Percentiles rank a stretch among this genome's conserved stretches.
phyloP scores from a whole-genome alignment of 2,329 filamentous ascomycete genomes.

The Pezicula neosporulosa region DNA sequence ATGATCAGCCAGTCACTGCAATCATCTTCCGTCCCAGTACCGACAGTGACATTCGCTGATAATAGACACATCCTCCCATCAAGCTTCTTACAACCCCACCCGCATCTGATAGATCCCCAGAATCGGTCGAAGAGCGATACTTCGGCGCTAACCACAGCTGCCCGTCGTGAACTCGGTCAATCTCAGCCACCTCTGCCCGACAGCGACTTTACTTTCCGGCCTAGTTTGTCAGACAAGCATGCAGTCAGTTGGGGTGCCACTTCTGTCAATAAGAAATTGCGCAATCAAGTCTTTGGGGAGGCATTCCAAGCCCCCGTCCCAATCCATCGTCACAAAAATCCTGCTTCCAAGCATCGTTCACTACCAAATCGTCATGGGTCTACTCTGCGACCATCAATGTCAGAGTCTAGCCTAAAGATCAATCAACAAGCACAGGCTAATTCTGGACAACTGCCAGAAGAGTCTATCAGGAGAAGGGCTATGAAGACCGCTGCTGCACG shows the following conservation, averaged over 20 bases:
- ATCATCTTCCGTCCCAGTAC: constrained; percentile 61
- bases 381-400: constrained; percentile 24
- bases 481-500: constrained; percentile 23
- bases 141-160: constrained; percentile 20
- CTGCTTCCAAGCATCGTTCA: constrained; percentile 58
- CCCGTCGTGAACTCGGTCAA: constrained; percentile 29
- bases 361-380: constrained; percentile 51
- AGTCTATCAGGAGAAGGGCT: constrained; percentile 30
- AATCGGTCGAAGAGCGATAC: constrained; percentile 19
- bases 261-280: constrained; percentile 80
- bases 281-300: constrained; percentile 89
- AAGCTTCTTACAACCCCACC: constrained; percentile 66
- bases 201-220: constrained; percentile 27
- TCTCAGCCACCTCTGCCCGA: constrained; percentile 11
- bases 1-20: constrained; percentile 74
- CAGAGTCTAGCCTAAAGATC: constrained; percentile 26
- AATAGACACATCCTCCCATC: constrained; percentile 91
- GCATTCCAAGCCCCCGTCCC: constrained; percentile 86
- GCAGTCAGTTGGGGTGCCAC: constrained; percentile 84
- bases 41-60: constrained; percentile 90
- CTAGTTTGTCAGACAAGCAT: constrained; percentile 49
- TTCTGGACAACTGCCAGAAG: constrained; percentile 37
- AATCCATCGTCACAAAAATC: constrained; percentile 71
- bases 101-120: constrained; percentile 33
- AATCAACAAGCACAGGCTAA: constrained; percentile 13